These are phyloP conservation scores for Escallonia rubra DNA, from an alignment of 129 eudicot genomes.

Conservation along the genomic window DNA sequence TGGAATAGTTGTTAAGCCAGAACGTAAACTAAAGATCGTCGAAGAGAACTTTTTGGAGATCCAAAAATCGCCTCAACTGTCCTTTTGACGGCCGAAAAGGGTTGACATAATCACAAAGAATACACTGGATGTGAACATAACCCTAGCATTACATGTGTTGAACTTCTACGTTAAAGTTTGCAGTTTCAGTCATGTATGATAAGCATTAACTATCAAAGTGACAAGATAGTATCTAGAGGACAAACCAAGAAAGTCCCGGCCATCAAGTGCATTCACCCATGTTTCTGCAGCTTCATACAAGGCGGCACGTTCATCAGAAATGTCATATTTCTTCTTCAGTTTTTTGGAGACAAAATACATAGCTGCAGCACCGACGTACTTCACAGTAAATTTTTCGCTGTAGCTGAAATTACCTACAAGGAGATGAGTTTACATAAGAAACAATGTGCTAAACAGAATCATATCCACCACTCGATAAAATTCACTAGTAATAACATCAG, in stretches of 20 bases:
- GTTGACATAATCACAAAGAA: no score
- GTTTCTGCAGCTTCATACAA: constrained; percentile 55
- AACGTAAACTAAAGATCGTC: no score
- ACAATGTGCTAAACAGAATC: not conserved
- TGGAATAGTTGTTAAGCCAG: no score
- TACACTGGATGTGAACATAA: no score
- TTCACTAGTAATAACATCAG: no score
- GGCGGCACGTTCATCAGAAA: constrained; percentile 49
- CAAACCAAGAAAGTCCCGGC: constrained; percentile 52
- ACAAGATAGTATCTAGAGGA: constrained; percentile 12
- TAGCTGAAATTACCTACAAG: constrained; percentile 38
- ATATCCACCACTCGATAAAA: no score
- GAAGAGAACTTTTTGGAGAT: no score
- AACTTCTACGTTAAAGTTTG: no score
- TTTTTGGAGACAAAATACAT: constrained; percentile 57
- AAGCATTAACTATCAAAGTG: not conserved
- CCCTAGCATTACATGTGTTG: no score
- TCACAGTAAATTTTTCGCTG: constrained; percentile 37
- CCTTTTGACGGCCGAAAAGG: no score
- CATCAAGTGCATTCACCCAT: constrained; percentile 55
- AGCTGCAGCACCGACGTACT: constrained; percentile 55
- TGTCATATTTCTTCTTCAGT: constrained; percentile 45
- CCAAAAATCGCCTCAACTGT: no score
- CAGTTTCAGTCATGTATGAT: no score
- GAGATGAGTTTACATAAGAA: not conserved